Evolutionary conservation across 176 grass and related monocot genomes (phyloP).

Genomic region (Phoenix roebelenii): DNA sequence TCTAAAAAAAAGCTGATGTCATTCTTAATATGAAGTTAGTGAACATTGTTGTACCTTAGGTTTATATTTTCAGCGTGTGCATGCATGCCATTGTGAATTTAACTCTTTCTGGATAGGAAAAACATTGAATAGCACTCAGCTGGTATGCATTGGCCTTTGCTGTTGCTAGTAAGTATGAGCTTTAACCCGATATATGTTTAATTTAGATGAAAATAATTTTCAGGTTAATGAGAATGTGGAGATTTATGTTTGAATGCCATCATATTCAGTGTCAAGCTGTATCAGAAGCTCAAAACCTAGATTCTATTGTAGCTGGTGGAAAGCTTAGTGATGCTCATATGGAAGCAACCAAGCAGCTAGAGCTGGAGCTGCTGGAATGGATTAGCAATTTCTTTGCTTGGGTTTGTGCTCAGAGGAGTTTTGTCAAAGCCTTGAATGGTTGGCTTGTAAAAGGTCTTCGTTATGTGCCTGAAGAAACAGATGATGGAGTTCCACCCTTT

Average conservation of each 20-base stretch:
- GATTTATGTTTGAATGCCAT: constrained; percentile 71
- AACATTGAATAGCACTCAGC: too few relatives aligned
- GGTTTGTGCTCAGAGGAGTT: constrained; percentile 65
- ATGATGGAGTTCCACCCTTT: constrained; percentile 74
- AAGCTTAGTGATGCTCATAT: constrained; percentile 58
- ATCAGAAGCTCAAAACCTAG: constrained; percentile 76
- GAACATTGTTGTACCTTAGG: too few relatives aligned
- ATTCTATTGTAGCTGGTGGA: constrained; percentile 43
- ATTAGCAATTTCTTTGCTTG: constrained; percentile 56
- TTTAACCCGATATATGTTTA: neutral
- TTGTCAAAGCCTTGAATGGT: constrained; percentile 45
- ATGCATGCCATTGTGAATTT: too few relatives aligned
- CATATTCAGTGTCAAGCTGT: constrained; percentile 80
- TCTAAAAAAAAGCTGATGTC: too few relatives aligned
- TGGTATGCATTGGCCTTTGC: too few relatives aligned
- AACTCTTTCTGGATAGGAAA: too few relatives aligned
- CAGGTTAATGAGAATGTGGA: constrained; percentile 85
- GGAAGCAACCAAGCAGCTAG: constrained; percentile 49
- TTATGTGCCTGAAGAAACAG: constrained; percentile 71
- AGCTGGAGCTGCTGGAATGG: constrained; percentile 68
- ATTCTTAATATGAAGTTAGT: too few relatives aligned
- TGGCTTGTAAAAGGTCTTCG: constrained; percentile 68
- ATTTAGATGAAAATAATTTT: constrained; percentile 15
- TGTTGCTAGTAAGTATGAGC: too few relatives aligned
- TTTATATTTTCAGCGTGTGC: too few relatives aligned